Base-by-base conservation (phyloP, 2,329 filamentous ascomycete species). In the Fusarium subtropicale region DNA sequence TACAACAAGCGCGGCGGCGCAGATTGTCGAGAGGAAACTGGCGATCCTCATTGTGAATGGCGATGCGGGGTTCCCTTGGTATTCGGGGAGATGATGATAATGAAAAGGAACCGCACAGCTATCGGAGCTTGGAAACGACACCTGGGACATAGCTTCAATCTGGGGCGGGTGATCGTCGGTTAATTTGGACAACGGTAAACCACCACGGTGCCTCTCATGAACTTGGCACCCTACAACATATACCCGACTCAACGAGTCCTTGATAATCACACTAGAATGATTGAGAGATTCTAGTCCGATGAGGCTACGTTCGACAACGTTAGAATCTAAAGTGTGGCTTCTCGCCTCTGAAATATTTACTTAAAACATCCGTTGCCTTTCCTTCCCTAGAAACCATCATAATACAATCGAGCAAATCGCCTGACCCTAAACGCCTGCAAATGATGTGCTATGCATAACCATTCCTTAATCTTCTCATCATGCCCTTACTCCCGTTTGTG, bases 11-110 rank as follows among this genome's bases (percentile, higher is more conserved):
- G 81, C 74, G 18, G 81, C 79, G 63, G 81, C 80, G 67, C 80
- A 78, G n/a, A 87, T 75, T 51, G 81, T 76, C 30, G 81, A 78
- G 47, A 85, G 46, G 38, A 85, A 47, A 16, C 79, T 74, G 20
- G 78, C 64, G 66, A 80, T 68, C 71, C 79, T 83, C 85, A 86
- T 87, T 41, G 30, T 74, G 59, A 56, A 44, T 22, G 22, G 45
- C 13, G 42, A 30, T 16, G 42, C 33, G 31, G 24, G 46, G 38
- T 44, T 44, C 28, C 31, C 30, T 53, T 36, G 26, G 24, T 30
- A 42, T 51, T 54, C 26, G 33, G 24, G 36, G 28, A 44, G 39
- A 46, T 61, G 55, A 26, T 24, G 48, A 31, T 46, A 51, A 63
- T 58, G 61, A 24, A 44, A 48, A 44, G 31, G 24, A 38, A 48